phyloP scores from a whole-genome alignment of 1,284 basidiomycete species.

The Pseudomicrostroma phylloplanum region DNA sequence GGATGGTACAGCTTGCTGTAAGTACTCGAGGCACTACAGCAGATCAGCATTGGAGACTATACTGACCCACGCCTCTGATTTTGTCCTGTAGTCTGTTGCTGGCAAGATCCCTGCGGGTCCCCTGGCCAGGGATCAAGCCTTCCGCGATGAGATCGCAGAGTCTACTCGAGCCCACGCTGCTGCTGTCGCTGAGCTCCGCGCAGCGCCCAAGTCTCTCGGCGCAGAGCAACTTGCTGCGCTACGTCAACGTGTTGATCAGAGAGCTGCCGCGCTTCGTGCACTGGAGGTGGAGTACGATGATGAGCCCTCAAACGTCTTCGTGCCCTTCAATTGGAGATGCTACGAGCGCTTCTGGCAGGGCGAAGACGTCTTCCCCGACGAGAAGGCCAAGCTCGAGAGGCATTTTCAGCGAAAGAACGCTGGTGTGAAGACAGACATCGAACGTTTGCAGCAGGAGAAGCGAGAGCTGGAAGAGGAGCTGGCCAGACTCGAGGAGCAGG shows the following conservation, averaged over 20 bases:
- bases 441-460: constrained; percentile 29
- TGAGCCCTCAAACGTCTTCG: constrained; percentile 38
- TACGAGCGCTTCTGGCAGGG: constrained; percentile 49
- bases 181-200: neutral
- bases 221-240: neutral
- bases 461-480: constrained; percentile 28
- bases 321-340: constrained; percentile 47
- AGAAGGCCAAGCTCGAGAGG: constrained; percentile 35
- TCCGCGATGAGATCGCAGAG: neutral
- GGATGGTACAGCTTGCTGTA: constrained; percentile 39
- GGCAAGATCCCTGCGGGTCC: constrained; percentile 2
- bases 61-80: neutral
- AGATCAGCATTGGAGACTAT: constrained; percentile 16
- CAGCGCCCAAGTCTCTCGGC: neutral
- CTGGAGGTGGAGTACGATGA: constrained; percentile 31
- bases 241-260: neutral
- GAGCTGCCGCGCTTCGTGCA: constrained; percentile 2
- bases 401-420: constrained; percentile 26
- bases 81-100: neutral
- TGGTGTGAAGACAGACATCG: constrained; percentile 29
- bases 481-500: constrained; percentile 23
- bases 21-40: constrained; percentile 23
- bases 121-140: neutral
- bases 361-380: constrained; percentile 47
- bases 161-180: neutral